Evolutionary conservation across 495 filamentous ascomycete genomes (phyloP), one percentile per base, ranked within the genome.

Genomic region (Penicillium alfredii): DNA sequence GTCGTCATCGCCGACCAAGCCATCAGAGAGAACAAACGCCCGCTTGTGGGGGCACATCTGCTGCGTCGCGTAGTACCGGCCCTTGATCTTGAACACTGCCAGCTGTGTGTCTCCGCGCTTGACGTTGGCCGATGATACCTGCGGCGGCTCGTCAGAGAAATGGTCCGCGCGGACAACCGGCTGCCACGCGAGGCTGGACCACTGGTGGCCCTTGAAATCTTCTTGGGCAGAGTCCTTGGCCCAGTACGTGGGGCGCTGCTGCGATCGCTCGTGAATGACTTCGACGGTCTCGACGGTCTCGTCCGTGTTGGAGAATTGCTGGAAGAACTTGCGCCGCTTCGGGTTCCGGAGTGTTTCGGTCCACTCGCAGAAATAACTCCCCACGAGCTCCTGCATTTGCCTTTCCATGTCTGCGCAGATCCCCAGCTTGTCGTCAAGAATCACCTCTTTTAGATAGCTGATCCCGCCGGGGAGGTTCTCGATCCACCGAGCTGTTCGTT

Each of bases 31-130:
- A 18, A 87, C 82, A 59, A 97, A 96, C 0, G 89, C 80, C 17
- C 89, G 84, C 64, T 94, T 95, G 64, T 95, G 88, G 9, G 90
- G 90, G 57, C 90, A 97, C 90, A 97, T 97, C 58, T 97, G 88
- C 71, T 97, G 90, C 10, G 82, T 83, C n/a, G 86, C 84, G 55
- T 89, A 92, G 63, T 76, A 94, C 33, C 77, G 74, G 12, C 87
- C 90, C 40, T 77, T 76, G 44, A 96, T 71, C 53, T 88, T 87
- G 76, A 92, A 96, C 40, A 96, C 68, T 11, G 89, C 88, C 4
- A 96, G 74, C 58, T 97, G 90, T 0, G 88, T 95, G 57, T 95
- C 88, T 8, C 87, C 86, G 14, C 86, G 76, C 68, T 94, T 94
- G 58, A 95, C 64, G 25, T 78, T 80, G 3, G 82, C 58, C 65